Evolutionary conservation across 306 rosid species (phyloP), one percentile per base, ranked within the genome.

Genomic region (Quercus glauca): DNA sequence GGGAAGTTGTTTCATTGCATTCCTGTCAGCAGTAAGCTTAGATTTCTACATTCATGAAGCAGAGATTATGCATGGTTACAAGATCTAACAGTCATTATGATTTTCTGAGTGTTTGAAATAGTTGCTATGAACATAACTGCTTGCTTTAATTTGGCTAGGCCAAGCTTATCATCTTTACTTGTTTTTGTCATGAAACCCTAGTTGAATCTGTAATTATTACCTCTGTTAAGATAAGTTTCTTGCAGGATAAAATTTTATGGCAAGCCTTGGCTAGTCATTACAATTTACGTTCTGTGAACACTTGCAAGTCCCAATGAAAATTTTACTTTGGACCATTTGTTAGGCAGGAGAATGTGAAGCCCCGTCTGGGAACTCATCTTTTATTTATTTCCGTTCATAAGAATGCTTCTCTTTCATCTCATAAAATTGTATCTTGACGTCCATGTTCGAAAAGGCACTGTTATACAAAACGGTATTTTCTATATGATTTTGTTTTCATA

Each of bases 11-110:
- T 78, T 74, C 56, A 65, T 76, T n/a, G 35, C 63, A 59, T 55
- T 23, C 13, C 21, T 28, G 49, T 12, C 69, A 45, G 55, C 31
- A 31, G 45, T 15, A 57, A 45, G 53, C n/a, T 18, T 61, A 49
- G 64, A 71, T 67, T 73, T 61, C 56, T n/a, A 59, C 71, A 63
- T 51, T 58, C 43, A 73, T 59, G 77, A 55, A 69, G 69, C 74
- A 69, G 41, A 73, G 18, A 52, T 59, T 55, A 58, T 57, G 49
- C 69, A 73, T 58, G 67, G 51, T 35, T 37, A 9, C 72, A 18
- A 29, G 21, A 31, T 64, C 71, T 64, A 4, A 5, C 5, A 31
- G 21, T 20, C 15, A 15, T 7, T 13, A 17, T 5, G 58, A 35
- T 45, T 52, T n/a, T 63, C 14, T 52, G 25, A 5, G 41, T 20